Base-by-base conservation (phyloP, 1,284 basidiomycete genomes). In the Kalmanozyma brasiliensis region DNA sequence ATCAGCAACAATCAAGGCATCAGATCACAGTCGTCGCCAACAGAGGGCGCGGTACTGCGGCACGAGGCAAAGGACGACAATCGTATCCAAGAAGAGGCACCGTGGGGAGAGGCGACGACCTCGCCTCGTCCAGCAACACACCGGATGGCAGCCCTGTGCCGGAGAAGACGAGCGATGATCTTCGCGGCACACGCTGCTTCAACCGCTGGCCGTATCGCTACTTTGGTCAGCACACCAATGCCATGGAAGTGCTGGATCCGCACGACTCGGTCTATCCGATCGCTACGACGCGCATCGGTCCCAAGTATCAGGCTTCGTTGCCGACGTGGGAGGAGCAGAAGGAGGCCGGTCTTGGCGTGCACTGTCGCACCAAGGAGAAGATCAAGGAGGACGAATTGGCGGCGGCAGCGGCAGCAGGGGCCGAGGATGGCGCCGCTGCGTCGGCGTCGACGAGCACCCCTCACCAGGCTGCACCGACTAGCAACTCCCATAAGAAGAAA, bases 201-300 rank as follows among this genome's bases (percentile, higher is more conserved):
- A 92, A 93, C 79, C 89, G 92, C 86, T 97, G 94, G 94, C 93
- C 93, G 1, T 96, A 94, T 84, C 87, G 94, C 58, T 97, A 97
- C 84, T 97, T 97, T 84, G 94, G 94, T 13, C 87, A 91, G 83
- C 90, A 94, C 83, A 96, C 94, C 2, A 87, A 90, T 32, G 93
- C 92, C 20, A 69, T 59, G 38, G 58, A 76, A 56, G 66, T 70
- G 13, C 58, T 78, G 90, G 93, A 96, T 85, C 88, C 91, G 33
- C 92, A 97, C 82, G 94, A 97, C 84, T 88, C 92, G 53, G 95
- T 96, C 81, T 97, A 94, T 83, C 93, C 94, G 55, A 89, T 92
- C 44, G 89, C 91, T 8, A 91, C 91, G 2, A 94, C 92, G 14
- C 89, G 94, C 16, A 86, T 92, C 22, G 94, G 94, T 4, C 86